Percentiles rank a stretch among this genome's conserved stretches.
phyloP scores from a whole-genome alignment of 768 basidiomycete genomes.

The Coprinopsis strossmayeri region DNA sequence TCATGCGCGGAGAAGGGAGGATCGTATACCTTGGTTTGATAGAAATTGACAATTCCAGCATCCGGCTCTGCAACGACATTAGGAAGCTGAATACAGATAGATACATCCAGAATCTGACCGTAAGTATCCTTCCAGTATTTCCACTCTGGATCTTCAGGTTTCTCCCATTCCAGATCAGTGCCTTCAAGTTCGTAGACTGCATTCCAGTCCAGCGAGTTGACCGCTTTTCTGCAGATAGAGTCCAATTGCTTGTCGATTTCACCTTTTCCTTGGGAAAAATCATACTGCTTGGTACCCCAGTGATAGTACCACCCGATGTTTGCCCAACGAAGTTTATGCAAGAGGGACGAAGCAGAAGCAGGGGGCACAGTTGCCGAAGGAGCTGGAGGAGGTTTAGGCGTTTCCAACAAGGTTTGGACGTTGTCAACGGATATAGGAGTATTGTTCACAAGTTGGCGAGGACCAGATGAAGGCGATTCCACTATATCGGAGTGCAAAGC shows the following conservation, averaged over 20 bases:
- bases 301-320: slow-evolving; percentile 97
- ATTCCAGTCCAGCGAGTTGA: slow-evolving; percentile 63
- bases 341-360: slow-evolving; percentile 43
- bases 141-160: slow-evolving; percentile 64
- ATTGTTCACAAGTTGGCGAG: slow-evolving; percentile 67
- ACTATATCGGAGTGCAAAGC: slow-evolving; percentile 22
- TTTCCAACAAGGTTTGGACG: slow-evolving; percentile 42
- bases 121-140: slow-evolving; percentile 71
- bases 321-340: slow-evolving; percentile 86
- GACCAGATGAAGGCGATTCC: slow-evolving; percentile 34
- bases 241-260: slow-evolving; percentile 52
- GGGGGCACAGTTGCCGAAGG: slow-evolving; percentile 60
- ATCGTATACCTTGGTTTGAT: slow-evolving; percentile 63
- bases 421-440: slow-evolving; percentile 55
- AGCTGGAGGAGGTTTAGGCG: slow-evolving; percentile 53
- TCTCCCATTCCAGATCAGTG: slow-evolving; percentile 26
- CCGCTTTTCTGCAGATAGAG: slow-evolving; percentile 55
- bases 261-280: slow-evolving; percentile 68
- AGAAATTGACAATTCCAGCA: slow-evolving; percentile 96
- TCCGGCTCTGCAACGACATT: slow-evolving; percentile 63
- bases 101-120: slow-evolving; percentile 40
- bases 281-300: slow-evolving; percentile 95
- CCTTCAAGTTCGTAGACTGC: slow-evolving; percentile 50
- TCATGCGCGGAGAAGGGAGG: not conserved
- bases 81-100: not conserved